phyloP scores from a whole-genome alignment of 352 stramenopile genomes.

The Globisporangium nunn region DNA sequence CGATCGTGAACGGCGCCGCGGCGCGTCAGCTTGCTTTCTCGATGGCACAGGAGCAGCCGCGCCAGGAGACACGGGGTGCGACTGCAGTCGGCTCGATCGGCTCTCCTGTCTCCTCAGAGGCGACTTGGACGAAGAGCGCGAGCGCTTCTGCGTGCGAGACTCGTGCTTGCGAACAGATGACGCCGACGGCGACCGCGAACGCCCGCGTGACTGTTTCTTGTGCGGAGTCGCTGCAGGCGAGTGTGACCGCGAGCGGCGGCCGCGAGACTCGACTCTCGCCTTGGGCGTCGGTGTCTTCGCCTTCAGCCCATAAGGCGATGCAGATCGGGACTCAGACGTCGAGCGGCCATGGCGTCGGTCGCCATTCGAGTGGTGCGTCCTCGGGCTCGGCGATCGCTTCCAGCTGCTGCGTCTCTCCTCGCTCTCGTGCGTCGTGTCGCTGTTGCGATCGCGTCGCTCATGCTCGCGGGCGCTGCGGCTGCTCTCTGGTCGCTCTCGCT shows the following conservation, averaged over 20 bases:
- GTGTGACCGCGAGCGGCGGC: slow-evolving; percentile 19
- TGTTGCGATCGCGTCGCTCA: background rate
- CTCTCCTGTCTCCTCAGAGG: slow-evolving; percentile 1
- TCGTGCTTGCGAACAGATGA: background rate
- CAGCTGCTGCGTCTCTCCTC: background rate
- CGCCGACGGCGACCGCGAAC: slow-evolving; percentile 5
- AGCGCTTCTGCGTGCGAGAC: background rate
- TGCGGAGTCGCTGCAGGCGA: slow-evolving; percentile 21
- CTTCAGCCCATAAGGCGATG: slow-evolving; percentile 11
- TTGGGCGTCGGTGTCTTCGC: background rate
- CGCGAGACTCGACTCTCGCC: slow-evolving; percentile 16
- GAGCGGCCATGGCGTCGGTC: slow-evolving; percentile 9
- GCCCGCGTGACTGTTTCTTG: slow-evolving; percentile 6
- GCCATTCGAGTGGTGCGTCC: slow-evolving; percentile 19
- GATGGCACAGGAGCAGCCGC: background rate
- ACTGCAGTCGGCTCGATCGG: no score
- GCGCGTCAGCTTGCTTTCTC: background rate
- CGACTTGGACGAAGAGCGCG: background rate
- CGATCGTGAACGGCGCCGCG: slow-evolving; percentile 5
- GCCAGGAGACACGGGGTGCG: background rate
- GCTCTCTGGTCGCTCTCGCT: background rate
- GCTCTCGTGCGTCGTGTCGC: background rate
- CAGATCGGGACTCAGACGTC: slow-evolving; percentile 20
- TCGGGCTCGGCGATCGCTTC: slow-evolving; percentile 13
- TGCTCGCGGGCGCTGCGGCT: slow-evolving; percentile 9